phyloP scores from a whole-genome alignment of 192 early-diverging fungal genomes.

The Glomus cerebriforme region DNA sequence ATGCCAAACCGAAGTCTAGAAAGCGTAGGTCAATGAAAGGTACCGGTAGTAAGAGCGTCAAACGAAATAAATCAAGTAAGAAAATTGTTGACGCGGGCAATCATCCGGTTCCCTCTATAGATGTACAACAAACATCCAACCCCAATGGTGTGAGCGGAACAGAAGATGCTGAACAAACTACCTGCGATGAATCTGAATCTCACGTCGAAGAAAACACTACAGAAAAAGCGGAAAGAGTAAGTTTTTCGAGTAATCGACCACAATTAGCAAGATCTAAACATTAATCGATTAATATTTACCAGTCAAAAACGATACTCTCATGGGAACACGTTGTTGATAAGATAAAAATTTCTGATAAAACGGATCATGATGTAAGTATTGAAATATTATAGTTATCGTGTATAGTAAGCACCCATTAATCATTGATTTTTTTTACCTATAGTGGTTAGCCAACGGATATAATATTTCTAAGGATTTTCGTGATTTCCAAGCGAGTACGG shows the following conservation, averaged over 20 bases:
- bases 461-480: constrained; percentile 1
- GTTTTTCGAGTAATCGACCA: not conserved
- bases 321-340: constrained; percentile 8
- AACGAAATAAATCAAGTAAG: constrained; percentile 9
- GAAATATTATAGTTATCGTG: not conserved
- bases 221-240: not conserved
- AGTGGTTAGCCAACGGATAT: not conserved
- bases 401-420: not conserved
- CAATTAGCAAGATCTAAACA: too few species aligned
- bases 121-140: too few species aligned
- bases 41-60: not conserved
- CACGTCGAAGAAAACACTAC: not conserved
- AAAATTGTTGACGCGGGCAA: too few species aligned
- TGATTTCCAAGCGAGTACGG: not conserved
- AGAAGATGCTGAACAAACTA: not conserved
- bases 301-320: not conserved
- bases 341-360: not conserved
- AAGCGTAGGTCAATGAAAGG: not conserved
- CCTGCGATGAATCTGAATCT: not conserved
- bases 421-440: constrained; percentile 1
- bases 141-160: too few species aligned
- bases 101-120: too few species aligned
- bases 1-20: not conserved
- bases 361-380: constrained; percentile 12
- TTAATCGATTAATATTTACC: too few species aligned